Evolutionary conservation across 2,329 filamentous ascomycete species (phyloP).

Genomic region (Lasiodiplodia theobromae): DNA sequence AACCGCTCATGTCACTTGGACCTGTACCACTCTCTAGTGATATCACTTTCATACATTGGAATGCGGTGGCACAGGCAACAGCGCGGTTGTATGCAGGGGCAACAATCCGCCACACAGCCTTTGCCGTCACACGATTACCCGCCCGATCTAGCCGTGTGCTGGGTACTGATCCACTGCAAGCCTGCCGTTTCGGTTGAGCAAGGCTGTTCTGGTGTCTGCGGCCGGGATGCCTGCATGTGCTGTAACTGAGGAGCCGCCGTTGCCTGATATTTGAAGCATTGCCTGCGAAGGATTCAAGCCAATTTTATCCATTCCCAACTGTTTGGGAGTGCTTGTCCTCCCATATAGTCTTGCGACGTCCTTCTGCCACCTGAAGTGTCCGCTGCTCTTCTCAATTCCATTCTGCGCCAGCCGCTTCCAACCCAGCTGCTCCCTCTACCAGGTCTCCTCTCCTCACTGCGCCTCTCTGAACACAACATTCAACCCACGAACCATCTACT

Average conservation of each 20-base stretch:
- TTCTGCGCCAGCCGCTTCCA: neutral
- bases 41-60: neutral
- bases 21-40: slow-evolving; percentile 7
- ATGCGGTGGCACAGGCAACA: slow-evolving; percentile 19
- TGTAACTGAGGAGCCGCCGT: slow-evolving; percentile 1
- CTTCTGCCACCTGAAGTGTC: neutral
- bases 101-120: slow-evolving; percentile 16
- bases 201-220: neutral
- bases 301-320: neutral
- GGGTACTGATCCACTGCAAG: neutral
- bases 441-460: neutral
- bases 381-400: neutral
- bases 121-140: slow-evolving; percentile 8
- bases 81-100: slow-evolving; percentile 20
- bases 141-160: neutral
- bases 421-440: neutral
- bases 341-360: neutral
- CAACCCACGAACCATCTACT: neutral
- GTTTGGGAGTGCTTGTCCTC: neutral
- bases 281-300: slow-evolving; percentile 2
- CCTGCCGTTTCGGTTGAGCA: neutral
- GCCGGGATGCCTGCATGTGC: slow-evolving; percentile 3
- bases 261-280: slow-evolving; percentile 7
- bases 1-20: neutral
- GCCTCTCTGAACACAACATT: neutral